phyloP scores from a whole-genome alignment of 176 grass and related monocot species.

The Sorghum bicolor region DNA sequence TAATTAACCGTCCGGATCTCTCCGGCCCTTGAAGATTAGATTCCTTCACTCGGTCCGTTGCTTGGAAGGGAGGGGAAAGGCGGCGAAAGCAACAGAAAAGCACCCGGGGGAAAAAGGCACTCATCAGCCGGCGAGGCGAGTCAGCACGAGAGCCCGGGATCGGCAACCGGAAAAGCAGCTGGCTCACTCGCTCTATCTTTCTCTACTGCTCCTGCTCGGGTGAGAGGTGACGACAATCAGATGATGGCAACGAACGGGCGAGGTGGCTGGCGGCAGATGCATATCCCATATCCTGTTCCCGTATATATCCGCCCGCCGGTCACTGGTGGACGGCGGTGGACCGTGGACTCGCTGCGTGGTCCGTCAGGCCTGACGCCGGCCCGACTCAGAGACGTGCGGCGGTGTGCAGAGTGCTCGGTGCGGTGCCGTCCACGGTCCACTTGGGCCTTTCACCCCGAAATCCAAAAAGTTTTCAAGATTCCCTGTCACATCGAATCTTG shows the following conservation, averaged over 20 bases:
- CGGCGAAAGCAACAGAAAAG: slow-evolving; percentile 5
- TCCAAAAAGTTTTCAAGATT: too few relatives aligned
- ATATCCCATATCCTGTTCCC: neutral
- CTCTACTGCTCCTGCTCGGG: neutral
- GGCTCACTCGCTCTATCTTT: neutral
- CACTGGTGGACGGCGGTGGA: neutral
- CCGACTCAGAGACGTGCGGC: neutral
- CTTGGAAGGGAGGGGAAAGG: slow-evolving; percentile 25
- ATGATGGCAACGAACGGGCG: neutral
- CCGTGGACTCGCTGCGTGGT: neutral
- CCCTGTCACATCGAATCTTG: too few relatives aligned
- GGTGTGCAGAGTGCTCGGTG: neutral
- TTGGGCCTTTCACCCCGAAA: too few relatives aligned
- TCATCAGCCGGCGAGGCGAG: too few relatives aligned
- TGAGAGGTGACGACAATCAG: neutral
- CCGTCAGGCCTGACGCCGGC: neutral
- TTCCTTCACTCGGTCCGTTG: slow-evolving; percentile 23
- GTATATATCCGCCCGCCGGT: neutral
- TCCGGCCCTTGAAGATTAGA: neutral
- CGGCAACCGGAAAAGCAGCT: neutral
- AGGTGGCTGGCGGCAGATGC: neutral
- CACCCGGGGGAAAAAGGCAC: neutral
- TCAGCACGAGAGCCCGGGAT: too few relatives aligned
- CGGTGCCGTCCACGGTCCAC: slow-evolving; percentile 29
- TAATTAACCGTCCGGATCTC: neutral